phyloP scores from a whole-genome alignment of 352 stramenopile species.

The Globisporangium carolinianum region DNA sequence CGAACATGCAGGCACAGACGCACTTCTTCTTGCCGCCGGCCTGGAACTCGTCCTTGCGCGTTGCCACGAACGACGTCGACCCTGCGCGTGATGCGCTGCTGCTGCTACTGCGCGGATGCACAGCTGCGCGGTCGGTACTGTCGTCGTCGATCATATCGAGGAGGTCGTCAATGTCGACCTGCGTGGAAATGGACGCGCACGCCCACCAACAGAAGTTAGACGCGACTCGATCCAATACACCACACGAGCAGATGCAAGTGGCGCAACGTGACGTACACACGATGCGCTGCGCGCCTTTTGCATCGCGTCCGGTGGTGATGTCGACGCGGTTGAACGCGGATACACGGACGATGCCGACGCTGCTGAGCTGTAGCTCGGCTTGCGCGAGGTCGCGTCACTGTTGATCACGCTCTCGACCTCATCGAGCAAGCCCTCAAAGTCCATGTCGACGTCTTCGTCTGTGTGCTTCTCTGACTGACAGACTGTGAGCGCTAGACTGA shows the following conservation, averaged over 20 bases:
- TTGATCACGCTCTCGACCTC: slow-evolving; percentile 67
- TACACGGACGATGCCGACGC: neutral
- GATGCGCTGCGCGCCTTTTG: slow-evolving; percentile 5
- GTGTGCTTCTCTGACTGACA: neutral
- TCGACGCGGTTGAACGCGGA: neutral
- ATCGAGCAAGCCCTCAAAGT: slow-evolving; percentile 65
- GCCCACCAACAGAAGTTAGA: neutral
- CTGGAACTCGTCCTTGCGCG: slow-evolving; percentile 25
- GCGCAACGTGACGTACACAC: neutral
- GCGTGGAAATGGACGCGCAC: neutral
- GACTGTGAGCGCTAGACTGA: slow-evolving; percentile 2
- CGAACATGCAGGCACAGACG: neutral
- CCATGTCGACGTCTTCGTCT: slow-evolving; percentile 25
- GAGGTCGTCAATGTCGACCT: slow-evolving; percentile 70
- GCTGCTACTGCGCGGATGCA: slow-evolving; percentile 20
- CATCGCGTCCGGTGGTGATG: neutral
- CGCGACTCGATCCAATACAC: neutral
- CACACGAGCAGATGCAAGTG: neutral
- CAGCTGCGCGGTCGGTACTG: slow-evolving; percentile 23
- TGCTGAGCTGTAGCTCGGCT: slow-evolving; percentile 8
- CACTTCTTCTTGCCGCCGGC: slow-evolving; percentile 56
- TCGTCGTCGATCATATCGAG: slow-evolving; percentile 56
- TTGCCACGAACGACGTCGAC: slow-evolving; percentile 8
- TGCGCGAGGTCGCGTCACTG: slow-evolving; percentile 10
- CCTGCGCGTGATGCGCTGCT: neutral